Base-by-base conservation (phyloP, 2,329 filamentous ascomycete species). In the Claviceps sorghi region DNA sequence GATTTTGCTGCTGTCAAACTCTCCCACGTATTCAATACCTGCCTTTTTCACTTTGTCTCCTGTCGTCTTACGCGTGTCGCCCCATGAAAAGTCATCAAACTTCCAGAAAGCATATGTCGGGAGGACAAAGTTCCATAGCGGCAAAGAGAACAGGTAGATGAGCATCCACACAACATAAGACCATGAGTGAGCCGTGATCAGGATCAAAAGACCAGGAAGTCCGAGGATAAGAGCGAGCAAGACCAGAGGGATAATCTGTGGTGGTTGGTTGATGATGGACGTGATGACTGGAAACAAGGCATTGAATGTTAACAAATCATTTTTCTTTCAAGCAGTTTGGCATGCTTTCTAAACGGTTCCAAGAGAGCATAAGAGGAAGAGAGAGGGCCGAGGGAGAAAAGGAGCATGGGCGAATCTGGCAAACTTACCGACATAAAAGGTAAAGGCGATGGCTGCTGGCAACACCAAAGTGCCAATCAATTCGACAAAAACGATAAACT, bases 1-100 rank as follows among this genome's bases (percentile, higher is more conserved):
- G 66, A 98, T 98, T 79, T 96, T 95, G 69, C 85, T 94, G 68
- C 86, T 94, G 69, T 98, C 94, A 62, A 98, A 98, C 69, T 97
- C 93, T 57, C 93, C 93, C 69, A 96, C 88, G 57, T 84, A 84
- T 63, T 91, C 90, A 56, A 89, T 82, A 34, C 88, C 87, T 2
- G 79, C 86, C 71, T 91, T 93, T 74, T 91, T 90, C 15, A 80
- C 84, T 72, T 86, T 88, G 64, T 95, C 91, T 30, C 90, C 90
- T 0, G 84, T 87, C 42, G 91, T 95, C 79, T 97, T 95, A 56
- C 93, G 82, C 52, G 93, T 98, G 58, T 98, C 94, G 63, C 93
- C 93, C 93, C 93, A 98, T 53, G 87, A 95, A 75, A 98, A 98
- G 73, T 98, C 93, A 67, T 98, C 93, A 66, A 98, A 98, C 72